A percentile compares a stretch with the other conserved stretches of the same genome.
phyloP scores from a whole-genome alignment of 192 early-diverging fungal genomes.

The Borealophlyctis nickersoniae region DNA sequence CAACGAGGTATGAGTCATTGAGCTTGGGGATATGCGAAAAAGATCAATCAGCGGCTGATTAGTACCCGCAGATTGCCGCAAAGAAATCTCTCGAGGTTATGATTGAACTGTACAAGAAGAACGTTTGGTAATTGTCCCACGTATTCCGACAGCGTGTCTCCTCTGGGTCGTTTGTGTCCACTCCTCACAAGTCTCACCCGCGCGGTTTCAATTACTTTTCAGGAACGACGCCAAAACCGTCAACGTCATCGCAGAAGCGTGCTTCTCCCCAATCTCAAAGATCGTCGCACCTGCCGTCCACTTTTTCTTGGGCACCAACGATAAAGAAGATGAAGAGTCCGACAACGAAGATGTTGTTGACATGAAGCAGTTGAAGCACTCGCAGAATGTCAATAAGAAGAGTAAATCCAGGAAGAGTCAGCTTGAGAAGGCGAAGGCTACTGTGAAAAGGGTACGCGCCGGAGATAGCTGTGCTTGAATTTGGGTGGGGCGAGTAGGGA shows the following conservation, averaged over 20 bases:
- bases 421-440: constrained; percentile 75
- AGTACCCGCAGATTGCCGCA: constrained; percentile 68
- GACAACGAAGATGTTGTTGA: constrained; percentile 73
- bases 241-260: constrained; percentile 96
- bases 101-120: constrained; percentile 95
- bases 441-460: constrained; percentile 52
- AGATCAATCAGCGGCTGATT: background rate
- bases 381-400: constrained; percentile 80
- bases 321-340: constrained; percentile 61
- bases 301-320: constrained; percentile 83
- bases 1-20: constrained; percentile 41
- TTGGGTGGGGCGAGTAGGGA: constrained; percentile 46
- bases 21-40: background rate
- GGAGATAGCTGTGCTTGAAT: background rate
- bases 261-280: constrained; percentile 88
- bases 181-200: background rate
- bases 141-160: background rate
- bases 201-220: background rate
- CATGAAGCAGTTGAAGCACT: constrained; percentile 74
- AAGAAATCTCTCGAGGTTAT: constrained; percentile 95
- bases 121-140: constrained; percentile 69
- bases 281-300: constrained; percentile 88
- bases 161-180: background rate
- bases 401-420: constrained; percentile 72
- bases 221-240: constrained; percentile 97